Percentiles rank a stretch among this genome's conserved stretches.
Evolutionary conservation across 73 alveolate genomes (phyloP).

Genomic region (Paramecium primaurelia): DNA sequence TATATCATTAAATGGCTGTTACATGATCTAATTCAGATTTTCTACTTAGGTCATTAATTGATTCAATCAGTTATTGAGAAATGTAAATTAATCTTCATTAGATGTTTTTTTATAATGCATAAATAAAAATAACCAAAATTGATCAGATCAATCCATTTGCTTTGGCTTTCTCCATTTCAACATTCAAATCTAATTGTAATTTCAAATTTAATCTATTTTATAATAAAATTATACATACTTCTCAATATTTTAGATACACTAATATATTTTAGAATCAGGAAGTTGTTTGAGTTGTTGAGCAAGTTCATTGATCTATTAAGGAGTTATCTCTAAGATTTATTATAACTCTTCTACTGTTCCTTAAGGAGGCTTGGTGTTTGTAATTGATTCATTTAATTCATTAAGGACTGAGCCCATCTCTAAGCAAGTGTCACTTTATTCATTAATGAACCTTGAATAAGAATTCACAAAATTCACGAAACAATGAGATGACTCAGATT

Average conservation of each 20-base stretch:
- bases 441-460: neutral
- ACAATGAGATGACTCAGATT: slow-evolving; percentile 20
- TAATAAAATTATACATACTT: neutral
- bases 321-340: neutral
- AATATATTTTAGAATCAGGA: slow-evolving; percentile 16
- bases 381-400: neutral
- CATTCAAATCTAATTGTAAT: neutral
- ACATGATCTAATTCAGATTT: neutral
- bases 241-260: slow-evolving; percentile 30
- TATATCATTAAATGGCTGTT: neutral
- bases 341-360: neutral
- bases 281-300: neutral
- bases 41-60: neutral
- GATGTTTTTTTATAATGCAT: slow-evolving; percentile 10
- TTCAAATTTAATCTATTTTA: neutral
- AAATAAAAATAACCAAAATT: slow-evolving; percentile 1
- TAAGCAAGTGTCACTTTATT: neutral
- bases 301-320: neutral
- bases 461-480: slow-evolving; percentile 20
- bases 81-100: neutral
- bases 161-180: slow-evolving; percentile 16
- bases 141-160: neutral
- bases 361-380: neutral
- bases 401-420: slow-evolving; percentile 3
- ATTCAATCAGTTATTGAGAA: neutral